Evolutionary conservation across 495 filamentous ascomycete species (phyloP).

Genomic region (Monascus purpureus): DNA sequence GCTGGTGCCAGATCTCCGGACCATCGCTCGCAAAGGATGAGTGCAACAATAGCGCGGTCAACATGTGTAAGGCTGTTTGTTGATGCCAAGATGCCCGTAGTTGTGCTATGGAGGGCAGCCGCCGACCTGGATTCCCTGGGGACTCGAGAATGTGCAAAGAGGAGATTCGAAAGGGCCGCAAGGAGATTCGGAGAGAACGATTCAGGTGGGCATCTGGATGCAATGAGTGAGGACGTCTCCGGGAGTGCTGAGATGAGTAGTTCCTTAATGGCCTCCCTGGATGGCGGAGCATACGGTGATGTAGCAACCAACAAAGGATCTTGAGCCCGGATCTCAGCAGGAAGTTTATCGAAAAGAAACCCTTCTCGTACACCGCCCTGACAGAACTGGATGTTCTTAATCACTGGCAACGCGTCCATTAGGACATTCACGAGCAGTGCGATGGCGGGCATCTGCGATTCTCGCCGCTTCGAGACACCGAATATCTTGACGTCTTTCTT

Average conservation of each 20-base stretch:
- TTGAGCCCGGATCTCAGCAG: constrained; percentile 38
- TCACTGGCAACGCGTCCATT: constrained; percentile 50
- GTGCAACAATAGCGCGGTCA: constrained; percentile 52
- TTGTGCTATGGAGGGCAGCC: constrained; percentile 58
- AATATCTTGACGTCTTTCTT: constrained; percentile 41
- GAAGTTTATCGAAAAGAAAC: constrained; percentile 53
- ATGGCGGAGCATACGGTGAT: constrained; percentile 30
- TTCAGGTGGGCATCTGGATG: constrained; percentile 12
- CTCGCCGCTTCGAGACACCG: constrained; percentile 69
- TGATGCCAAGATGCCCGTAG: constrained; percentile 48
- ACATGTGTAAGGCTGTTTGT: constrained; percentile 61
- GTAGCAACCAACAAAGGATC: constrained; percentile 53
- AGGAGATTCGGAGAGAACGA: constrained; percentile 33
- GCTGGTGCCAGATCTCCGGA: constrained; percentile 46
- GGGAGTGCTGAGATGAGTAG: constrained; percentile 35
- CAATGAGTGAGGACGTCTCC: constrained; percentile 9
- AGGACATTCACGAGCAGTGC: constrained; percentile 63
- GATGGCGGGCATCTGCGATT: constrained; percentile 72
- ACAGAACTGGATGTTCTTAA: constrained; percentile 66
- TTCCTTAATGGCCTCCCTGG: constrained; percentile 19
- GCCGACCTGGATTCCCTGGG: constrained; percentile 43
- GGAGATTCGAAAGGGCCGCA: constrained; percentile 35
- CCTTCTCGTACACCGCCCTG: constrained; percentile 81
- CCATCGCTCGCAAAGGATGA: constrained; percentile 67
- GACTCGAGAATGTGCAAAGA: constrained; percentile 35